Conservation (phyloP, 2,329 filamentous ascomycete species). For the Aspergillus novoparasiticus region DNA sequence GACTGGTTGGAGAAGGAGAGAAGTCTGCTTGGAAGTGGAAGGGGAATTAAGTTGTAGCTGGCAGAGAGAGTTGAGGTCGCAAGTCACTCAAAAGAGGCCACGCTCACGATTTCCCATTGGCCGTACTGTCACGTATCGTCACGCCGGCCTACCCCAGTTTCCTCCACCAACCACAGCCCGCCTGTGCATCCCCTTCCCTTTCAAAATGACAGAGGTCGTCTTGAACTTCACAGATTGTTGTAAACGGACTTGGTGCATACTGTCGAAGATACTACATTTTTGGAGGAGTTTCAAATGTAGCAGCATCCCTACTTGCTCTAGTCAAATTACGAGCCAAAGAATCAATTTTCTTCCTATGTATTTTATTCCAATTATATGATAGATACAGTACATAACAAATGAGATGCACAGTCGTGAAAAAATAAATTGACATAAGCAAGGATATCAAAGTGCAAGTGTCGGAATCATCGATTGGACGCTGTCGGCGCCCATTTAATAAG, state of each 20-base stretch:
- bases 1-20: slow-evolving; percentile 10
- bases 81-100: slow-evolving; percentile 30
- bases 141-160: slow-evolving; percentile 9
- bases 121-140: slow-evolving; percentile 21
- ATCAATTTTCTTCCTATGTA: slow-evolving; percentile 3
- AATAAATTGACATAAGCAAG: slow-evolving; percentile 18
- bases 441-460: slow-evolving; percentile 9
- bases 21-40: slow-evolving; percentile 4
- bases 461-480: slow-evolving; percentile 22
- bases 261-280: not conserved
- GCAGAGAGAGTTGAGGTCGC: slow-evolving; percentile 20
- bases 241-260: not conserved
- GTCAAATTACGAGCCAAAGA: not conserved
- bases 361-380: slow-evolving; percentile 11
- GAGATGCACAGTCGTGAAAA: slow-evolving; percentile 26
- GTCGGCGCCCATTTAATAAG: slow-evolving; percentile 19
- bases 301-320: not conserved
- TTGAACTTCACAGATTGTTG: not conserved
- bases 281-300: not conserved
- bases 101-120: slow-evolving; percentile 26
- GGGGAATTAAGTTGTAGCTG: slow-evolving; percentile 3
- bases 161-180: slow-evolving; percentile 3
- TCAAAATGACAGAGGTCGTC: not conserved
- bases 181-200: slow-evolving; percentile 1
- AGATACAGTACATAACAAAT: slow-evolving; percentile 23